Conservation (phyloP, 2,329 filamentous ascomycete genomes). For the Scytalidium lignicola region DNA sequence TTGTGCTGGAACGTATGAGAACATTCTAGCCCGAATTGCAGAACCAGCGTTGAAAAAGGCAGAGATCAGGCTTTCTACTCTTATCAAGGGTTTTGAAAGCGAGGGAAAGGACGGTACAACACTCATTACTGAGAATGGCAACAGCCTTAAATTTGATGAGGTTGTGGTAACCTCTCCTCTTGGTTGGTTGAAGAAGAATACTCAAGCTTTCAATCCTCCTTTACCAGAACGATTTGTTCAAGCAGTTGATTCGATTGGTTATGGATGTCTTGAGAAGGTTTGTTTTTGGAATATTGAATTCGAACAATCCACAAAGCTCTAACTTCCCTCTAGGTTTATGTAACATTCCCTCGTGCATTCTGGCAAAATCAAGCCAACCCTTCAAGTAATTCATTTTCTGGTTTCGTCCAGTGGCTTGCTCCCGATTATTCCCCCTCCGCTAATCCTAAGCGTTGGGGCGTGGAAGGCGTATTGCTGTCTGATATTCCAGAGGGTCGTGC, state of each 20-base stretch:
- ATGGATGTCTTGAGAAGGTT: conserved; percentile 46
- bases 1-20: conserved; percentile 26
- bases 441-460: conserved; percentile 49
- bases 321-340: conserved; percentile 23
- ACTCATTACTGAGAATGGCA: conserved; percentile 13
- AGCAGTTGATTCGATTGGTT: conserved; percentile 43
- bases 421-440: conserved; percentile 50
- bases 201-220: conserved; percentile 36
- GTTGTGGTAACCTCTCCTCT: conserved; percentile 47
- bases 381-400: conserved; percentile 18
- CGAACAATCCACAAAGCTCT: background rate
- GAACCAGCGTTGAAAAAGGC: conserved; percentile 18
- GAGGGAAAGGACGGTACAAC: conserved; percentile 4
- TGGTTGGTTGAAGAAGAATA: conserved; percentile 42
- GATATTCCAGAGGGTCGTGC: conserved; percentile 40
- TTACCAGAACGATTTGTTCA: conserved; percentile 36
- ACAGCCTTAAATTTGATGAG: conserved; percentile 28
- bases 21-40: conserved; percentile 23
- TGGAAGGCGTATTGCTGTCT: conserved; percentile 58
- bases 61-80: conserved; percentile 18
- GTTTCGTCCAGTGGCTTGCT: conserved; percentile 56
- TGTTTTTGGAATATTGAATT: background rate
- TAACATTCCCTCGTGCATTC: conserved; percentile 58
- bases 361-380: conserved; percentile 36
- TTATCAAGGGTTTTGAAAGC: conserved; percentile 14